Percentiles rank a stretch among this genome's conserved stretches.
Conservation (phyloP, 2,329 filamentous ascomycete genomes). For the Calycina marina region DNA sequence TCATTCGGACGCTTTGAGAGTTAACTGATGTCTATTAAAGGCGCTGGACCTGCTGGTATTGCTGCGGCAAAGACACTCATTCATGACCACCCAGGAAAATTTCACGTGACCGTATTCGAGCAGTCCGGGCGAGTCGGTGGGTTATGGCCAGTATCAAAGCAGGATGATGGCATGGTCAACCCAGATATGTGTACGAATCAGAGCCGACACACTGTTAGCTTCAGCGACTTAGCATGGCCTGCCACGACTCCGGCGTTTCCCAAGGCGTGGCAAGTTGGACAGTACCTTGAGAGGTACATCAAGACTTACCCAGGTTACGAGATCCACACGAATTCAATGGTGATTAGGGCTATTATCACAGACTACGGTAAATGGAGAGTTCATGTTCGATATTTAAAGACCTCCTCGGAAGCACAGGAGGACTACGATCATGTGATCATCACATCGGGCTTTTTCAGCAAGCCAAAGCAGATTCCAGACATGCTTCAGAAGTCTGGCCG, state of each 20-base stretch:
- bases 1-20: not conserved
- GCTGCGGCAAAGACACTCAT: slow-evolving; percentile 61
- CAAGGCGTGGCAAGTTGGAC: slow-evolving; percentile 61
- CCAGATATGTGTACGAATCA: slow-evolving; percentile 62
- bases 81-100: slow-evolving; percentile 40
- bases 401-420: too few species aligned
- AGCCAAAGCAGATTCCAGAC: slow-evolving; percentile 36
- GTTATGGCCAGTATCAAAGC: slow-evolving; percentile 49
- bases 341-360: slow-evolving; percentile 4
- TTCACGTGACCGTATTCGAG: slow-evolving; percentile 59
- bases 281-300: slow-evolving; percentile 52
- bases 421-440: slow-evolving; percentile 65
- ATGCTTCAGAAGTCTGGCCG: slow-evolving; percentile 25
- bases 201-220: slow-evolving; percentile 60
- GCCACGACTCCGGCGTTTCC: slow-evolving; percentile 49
- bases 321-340: slow-evolving; percentile 11
- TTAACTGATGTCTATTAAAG: slow-evolving; percentile 25
- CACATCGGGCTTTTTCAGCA: slow-evolving; percentile 63
- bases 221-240: slow-evolving; percentile 60
- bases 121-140: slow-evolving; percentile 52
- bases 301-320: slow-evolving; percentile 32
- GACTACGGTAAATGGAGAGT: too few species aligned
- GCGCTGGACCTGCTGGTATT: slow-evolving; percentile 54
- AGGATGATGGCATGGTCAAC: slow-evolving; percentile 38
- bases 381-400: slow-evolving; percentile 3